Base-by-base conservation (phyloP, 192 early-diverging fungal species). In the Coemansia sp. region DNA sequence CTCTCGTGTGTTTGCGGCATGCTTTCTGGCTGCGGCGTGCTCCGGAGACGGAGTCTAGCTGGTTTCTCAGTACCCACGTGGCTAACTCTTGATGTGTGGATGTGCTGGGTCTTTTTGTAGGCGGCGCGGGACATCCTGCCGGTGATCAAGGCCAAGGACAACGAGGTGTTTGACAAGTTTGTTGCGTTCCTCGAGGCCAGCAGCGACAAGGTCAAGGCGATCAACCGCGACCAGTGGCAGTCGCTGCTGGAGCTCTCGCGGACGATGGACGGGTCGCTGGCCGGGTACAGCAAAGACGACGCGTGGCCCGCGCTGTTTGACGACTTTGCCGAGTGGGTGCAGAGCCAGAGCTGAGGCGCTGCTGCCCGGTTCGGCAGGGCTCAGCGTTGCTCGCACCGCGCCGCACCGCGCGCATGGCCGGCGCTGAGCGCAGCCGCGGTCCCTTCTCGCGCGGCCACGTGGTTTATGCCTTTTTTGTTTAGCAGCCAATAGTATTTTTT, bases 161-260 rank as follows among this genome's bases (percentile, higher is more conserved):
- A 47, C 19, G 46, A 51, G 59, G 33, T 63, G 55, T 55, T 74
- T 50, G 24, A 45, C 49, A 45, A 38, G 55, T 74, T 74, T 45
- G 54, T 60, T 14, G 40, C 48, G 51, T 74, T 62, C 37, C 52
- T 74, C 27, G 44, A 65, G 17, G 58, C 53, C 3, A 53, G 55
- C 33, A 37, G 55, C 37, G 50, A 53, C 17, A 50, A 17, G 20
- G 27, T 63, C 50, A 47, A 66, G 59, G 35, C 49, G 9, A 46
- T 74, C 47, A 67, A 46, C 44, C 62, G 64, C 35, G 71, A 74
- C 56, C 71, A 74, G 33, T 74, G 71, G 71, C 58, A 65, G 51
- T 58, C 60, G 46, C 43, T 74, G 50, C 52, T 66, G 47, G 64
- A 61, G 39, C 52, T 74, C 19, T 58, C 64, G 22, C 47, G 25